Percentiles rank a stretch among this genome's conserved stretches.
phyloP scores from a whole-genome alignment of 345 rosid genomes.

The Psidium friedrichsthalianum region DNA sequence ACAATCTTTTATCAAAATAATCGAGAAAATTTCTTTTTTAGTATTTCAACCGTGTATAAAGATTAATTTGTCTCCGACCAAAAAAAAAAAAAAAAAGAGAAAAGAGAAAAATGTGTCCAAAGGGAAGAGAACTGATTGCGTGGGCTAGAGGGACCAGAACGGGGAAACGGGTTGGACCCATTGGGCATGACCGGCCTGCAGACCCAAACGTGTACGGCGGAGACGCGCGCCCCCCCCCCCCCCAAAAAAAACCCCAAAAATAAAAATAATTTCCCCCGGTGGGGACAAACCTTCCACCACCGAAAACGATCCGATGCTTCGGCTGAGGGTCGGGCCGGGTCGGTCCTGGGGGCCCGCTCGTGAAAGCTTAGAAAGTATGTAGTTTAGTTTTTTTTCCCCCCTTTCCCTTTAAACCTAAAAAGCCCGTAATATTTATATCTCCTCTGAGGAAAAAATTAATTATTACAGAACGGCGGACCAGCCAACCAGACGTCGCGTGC shows the following conservation, averaged over 20 bases:
- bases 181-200: slow-evolving; percentile 29
- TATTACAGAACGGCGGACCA: slow-evolving; percentile 13
- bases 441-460: not conserved
- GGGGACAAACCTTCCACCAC: slow-evolving; percentile 47
- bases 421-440: not conserved
- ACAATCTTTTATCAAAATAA: not conserved
- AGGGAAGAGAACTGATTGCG: not conserved
- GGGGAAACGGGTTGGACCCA: slow-evolving; percentile 40
- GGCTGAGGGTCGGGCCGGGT: slow-evolving; percentile 8
- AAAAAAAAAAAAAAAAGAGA: too few relatives aligned
- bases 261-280: not conserved
- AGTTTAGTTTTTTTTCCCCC: not conserved
- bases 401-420: not conserved
- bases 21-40: not conserved
- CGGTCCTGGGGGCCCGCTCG: slow-evolving; percentile 27
- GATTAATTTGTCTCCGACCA: not conserved
- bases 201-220: slow-evolving; percentile 13
- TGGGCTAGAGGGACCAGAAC: slow-evolving; percentile 8
- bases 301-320: not conserved
- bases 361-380: not conserved
- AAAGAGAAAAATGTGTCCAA: not conserved
- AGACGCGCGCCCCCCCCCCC: not conserved
- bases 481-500: slow-evolving; percentile 54
- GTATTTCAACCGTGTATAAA: not conserved
- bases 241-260: not conserved